Evolutionary conservation across 1,284 basidiomycete species (phyloP).

Genomic region (Fistulinella cinereoalba): DNA sequence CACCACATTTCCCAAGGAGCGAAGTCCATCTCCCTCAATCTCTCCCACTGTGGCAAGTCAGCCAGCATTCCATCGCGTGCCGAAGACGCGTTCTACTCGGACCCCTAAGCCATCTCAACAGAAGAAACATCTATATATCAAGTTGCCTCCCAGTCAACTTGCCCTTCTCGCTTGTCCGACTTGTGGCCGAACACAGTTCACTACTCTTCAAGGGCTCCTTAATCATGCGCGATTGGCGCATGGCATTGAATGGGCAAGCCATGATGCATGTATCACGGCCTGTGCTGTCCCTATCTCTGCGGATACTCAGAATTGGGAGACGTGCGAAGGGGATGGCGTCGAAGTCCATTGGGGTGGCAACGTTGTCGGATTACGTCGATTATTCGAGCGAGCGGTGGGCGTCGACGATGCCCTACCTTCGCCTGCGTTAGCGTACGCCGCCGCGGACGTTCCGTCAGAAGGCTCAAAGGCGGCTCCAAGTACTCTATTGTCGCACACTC

Average conservation of each 20-base stretch:
- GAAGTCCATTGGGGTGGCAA: slow-evolving; percentile 45
- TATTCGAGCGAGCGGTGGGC: slow-evolving; percentile 72
- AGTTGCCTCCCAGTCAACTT: slow-evolving; percentile 37
- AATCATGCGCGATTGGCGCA: slow-evolving; percentile 74
- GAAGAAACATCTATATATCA: slow-evolving; percentile 47
- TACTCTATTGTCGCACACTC: slow-evolving; percentile 53
- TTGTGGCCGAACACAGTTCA: slow-evolving; percentile 62
- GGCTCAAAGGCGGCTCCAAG: slow-evolving; percentile 16
- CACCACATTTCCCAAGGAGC: slow-evolving; percentile 33
- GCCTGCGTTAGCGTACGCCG: slow-evolving; percentile 5
- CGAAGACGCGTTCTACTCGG: slow-evolving; percentile 38
- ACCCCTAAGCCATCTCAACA: slow-evolving; percentile 33
- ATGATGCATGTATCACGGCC: slow-evolving; percentile 69
- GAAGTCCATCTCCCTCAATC: slow-evolving; percentile 20
- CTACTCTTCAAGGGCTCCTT: slow-evolving; percentile 70
- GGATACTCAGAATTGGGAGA: slow-evolving; percentile 43
- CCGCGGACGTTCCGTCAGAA: slow-evolving; percentile 6
- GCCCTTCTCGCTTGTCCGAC: slow-evolving; percentile 56
- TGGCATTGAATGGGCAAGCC: slow-evolving; percentile 64
- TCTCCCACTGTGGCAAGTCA: slow-evolving; percentile 17
- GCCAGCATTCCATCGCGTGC: slow-evolving; percentile 18
- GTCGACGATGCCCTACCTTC: slow-evolving; percentile 25
- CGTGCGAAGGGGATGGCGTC: slow-evolving; percentile 53
- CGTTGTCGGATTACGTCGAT: slow-evolving; percentile 50
- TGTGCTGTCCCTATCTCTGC: slow-evolving; percentile 51